Conservation (phyloP, 1,284 basidiomycete genomes). For the Sanghuangporus baumii region DNA sequence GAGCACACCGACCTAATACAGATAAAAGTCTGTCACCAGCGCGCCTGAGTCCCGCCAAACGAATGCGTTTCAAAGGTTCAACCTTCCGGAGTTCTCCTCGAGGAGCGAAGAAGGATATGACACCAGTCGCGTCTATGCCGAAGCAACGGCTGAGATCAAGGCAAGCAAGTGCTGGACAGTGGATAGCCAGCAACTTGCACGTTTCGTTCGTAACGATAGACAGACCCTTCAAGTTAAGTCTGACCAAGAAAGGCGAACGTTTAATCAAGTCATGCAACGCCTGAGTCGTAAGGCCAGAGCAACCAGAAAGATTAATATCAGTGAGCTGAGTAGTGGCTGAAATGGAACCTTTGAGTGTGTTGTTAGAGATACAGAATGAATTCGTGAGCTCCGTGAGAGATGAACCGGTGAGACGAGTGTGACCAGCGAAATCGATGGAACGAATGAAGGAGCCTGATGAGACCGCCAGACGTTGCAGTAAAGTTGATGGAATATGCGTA, state of each 20-base stretch:
- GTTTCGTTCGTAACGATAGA: conserved; percentile 66
- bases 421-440: conserved; percentile 61
- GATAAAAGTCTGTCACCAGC: conserved; percentile 56
- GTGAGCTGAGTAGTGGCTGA: conserved; percentile 52
- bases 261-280: conserved; percentile 69
- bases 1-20: conserved; percentile 55
- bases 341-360: conserved; percentile 32
- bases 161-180: conserved; percentile 48
- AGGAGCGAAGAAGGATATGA: conserved; percentile 24
- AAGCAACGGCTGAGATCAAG: conserved; percentile 75
- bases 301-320: conserved; percentile 70
- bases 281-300: conserved; percentile 54
- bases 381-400: conserved; percentile 47
- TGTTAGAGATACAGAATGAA: conserved; percentile 40
- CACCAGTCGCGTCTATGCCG: conserved; percentile 62
- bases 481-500: conserved; percentile 44
- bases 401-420: conserved; percentile 46
- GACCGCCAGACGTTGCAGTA: conserved; percentile 46
- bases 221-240: conserved; percentile 64
- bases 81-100: conserved; percentile 25
- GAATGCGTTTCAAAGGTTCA: conserved; percentile 51
- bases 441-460: conserved; percentile 63
- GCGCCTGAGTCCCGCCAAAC: conserved; percentile 59
- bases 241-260: conserved; percentile 57
- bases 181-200: conserved; percentile 55